Base-by-base conservation (phyloP, 495 filamentous ascomycete species). In the Aspergillus bertholletiae region DNA sequence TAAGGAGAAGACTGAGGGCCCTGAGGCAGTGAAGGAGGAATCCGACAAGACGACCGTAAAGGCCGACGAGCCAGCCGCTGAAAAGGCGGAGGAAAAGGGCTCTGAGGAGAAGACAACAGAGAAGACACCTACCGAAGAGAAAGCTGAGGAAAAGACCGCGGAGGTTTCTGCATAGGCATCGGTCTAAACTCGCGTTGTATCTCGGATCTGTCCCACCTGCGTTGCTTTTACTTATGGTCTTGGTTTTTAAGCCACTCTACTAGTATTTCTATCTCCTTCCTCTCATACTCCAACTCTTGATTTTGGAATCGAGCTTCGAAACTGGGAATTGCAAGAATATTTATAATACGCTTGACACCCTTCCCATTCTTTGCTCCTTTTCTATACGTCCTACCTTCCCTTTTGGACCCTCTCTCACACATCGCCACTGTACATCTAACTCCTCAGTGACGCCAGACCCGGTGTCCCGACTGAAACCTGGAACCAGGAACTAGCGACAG, bases 11-110 rank as follows among this genome's bases (percentile, higher is more conserved):
- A 55, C 58, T 22, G 55, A 65, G 44, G 60, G 55, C 48, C 50
- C 67, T 15, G 51, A 66, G 32, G 57, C 63, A 21, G 56, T 45
- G 3, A 61, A 65, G 26, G 64, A 56, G 23, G 66, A 69, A 13
- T 48, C 57, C 49, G 62, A 73, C 15, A 59, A 61, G 54, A 32
- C 54, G 23, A 37, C 41, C 21, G 23, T 46, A 13, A 55, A 58
- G 46, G 52, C 62, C 17, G 51, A 55, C 11, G 67, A 65, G 51
- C 58, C 58, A 9, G 51, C 55, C 44, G 43, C 48, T 20, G 55
- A 63, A 22, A 47, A 61, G 53, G 27, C 45, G 4, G 26, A 28
- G 26, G 9, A 48, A 45, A 24, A 54, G 54, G 41, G 23, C 46
- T 27, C 49, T 24, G 60, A 57, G 22, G 64, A 55, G 45, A 47